Percentiles rank a stretch among this genome's conserved stretches.
These are phyloP conservation scores for Nasturtium officinale DNA, from an alignment of 345 rosid genomes.

Conservation along the genomic window DNA sequence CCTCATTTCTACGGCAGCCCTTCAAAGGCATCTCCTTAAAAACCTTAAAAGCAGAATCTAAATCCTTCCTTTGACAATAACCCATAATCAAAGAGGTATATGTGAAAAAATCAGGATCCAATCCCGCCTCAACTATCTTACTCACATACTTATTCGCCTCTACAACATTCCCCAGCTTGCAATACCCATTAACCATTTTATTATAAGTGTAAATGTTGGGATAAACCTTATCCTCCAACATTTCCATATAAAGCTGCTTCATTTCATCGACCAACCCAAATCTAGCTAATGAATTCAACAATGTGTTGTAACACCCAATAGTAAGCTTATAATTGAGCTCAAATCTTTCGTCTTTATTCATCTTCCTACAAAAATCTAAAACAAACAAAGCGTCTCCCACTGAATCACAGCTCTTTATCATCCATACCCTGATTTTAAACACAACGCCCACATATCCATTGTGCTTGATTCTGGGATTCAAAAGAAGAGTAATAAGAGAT, in stretches of 20 bases:
- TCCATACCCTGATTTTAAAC: slow-evolving; percentile 52
- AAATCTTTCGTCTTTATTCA: slow-evolving; percentile 46
- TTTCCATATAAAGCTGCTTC: slow-evolving; percentile 55
- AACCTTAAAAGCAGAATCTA: slow-evolving; percentile 60
- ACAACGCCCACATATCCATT: slow-evolving; percentile 43
- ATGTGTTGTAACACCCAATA: slow-evolving; percentile 59
- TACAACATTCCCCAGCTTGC: slow-evolving; percentile 64
- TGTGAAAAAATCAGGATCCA: slow-evolving; percentile 68
- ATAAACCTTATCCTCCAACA: slow-evolving; percentile 52
- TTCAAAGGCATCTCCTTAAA: slow-evolving; percentile 61
- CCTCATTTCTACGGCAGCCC: slow-evolving; percentile 73
- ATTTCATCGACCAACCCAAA: slow-evolving; percentile 65
- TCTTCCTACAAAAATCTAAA: slow-evolving; percentile 48
- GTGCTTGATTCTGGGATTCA: slow-evolving; percentile 21
- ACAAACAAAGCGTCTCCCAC: slow-evolving; percentile 46
- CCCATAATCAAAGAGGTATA: slow-evolving; percentile 82
- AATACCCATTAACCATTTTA: slow-evolving; percentile 73
- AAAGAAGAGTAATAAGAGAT: slow-evolving; percentile 50
- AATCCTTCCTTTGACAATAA: slow-evolving; percentile 70
- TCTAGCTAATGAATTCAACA: slow-evolving; percentile 58
- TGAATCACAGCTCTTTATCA: slow-evolving; percentile 56
- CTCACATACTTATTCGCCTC: slow-evolving; percentile 60
- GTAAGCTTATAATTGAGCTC: slow-evolving; percentile 52
- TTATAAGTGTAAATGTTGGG: slow-evolving; percentile 67
- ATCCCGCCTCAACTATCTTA: slow-evolving; percentile 63